Base-by-base conservation (phyloP, 2,329 filamentous ascomycete species). In the Colletotrichum sidae region DNA sequence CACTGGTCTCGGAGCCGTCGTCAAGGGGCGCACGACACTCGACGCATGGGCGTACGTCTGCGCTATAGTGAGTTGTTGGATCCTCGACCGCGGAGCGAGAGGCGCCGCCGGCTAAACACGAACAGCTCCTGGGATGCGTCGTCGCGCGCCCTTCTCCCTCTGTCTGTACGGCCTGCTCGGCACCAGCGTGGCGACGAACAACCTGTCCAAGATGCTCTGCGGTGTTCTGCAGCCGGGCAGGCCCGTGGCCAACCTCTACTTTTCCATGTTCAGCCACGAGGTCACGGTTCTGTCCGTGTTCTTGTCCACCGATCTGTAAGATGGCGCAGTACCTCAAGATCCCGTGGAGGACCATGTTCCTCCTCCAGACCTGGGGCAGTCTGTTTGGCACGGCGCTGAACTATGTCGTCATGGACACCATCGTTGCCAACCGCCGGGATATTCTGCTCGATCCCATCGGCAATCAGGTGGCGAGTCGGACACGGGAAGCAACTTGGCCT, bases 281-380 rank as follows among this genome's bases (percentile, higher is more conserved):
- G 70, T 69, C 6, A 73, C 76, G 35, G 66, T 69, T 9, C 77
- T 79, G 64, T 77, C 73, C 11, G 69, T 74, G 38, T 69, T 70
- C 45, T 69, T 77, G 17, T 71, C 76, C 35, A 71, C 85, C 8
- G 90, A 92, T 71, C 80, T 92, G 66, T 15, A 92, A 91, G 71
- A 87, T 91, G 51, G 89, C 87, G 4, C 90, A 92, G 73, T 92
- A 92, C 78, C 92, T 92, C 88, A 88, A 88, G 74, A 86, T 88
- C 11, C 89, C 89, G 0, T 88, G 88, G 35, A 81, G 87, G 13
- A 89, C 86, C 9, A 89, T 90, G 79, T 92, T 92, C 76, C 81
- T 85, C 75, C 82, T 84, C 2, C 89, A 92, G 74, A 74, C 83
- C 9, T 61, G 76, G 2, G 81, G 81, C 2, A 79, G 75, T 34